Evolutionary conservation across 371 early-diverging fungal species (phyloP).

Genomic region (Rhizopus delemar): DNA sequence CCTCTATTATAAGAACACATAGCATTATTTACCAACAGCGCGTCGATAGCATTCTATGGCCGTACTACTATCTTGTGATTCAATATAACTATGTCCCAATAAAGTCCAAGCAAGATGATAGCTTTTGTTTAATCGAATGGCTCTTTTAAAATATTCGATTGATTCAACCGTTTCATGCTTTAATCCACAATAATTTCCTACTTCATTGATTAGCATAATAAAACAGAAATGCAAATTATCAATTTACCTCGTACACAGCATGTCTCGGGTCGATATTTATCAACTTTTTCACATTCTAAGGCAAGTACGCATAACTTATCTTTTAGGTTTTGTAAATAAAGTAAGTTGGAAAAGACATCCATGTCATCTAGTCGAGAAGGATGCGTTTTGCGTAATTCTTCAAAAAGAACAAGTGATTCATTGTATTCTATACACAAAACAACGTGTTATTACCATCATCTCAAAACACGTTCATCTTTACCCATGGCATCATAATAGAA

Average conservation of each 20-base stretch:
- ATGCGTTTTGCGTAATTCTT: constrained; percentile 63
- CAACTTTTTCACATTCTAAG: constrained; percentile 68
- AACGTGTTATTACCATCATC: background rate
- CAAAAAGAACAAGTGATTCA: constrained; percentile 70
- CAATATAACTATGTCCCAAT: constrained; percentile 95
- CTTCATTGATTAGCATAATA: background rate
- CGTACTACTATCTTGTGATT: constrained; percentile 82
- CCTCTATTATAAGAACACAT: background rate
- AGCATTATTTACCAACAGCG: constrained; percentile 62
- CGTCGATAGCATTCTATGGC: constrained; percentile 90
- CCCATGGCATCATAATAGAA: constrained; percentile 43
- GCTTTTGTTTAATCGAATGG: constrained; percentile 75
- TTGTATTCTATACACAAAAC: constrained; percentile 58
- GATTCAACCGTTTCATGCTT: constrained; percentile 83
- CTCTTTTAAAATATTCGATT: constrained; percentile 82
- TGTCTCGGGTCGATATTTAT: constrained; percentile 88
- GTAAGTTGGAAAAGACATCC: constrained; percentile 88
- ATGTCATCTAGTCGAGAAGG: constrained; percentile 82
- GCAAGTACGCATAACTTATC: constrained; percentile 81
- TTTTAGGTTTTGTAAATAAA: constrained; percentile 77
- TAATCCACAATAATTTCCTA: constrained; percentile 88
- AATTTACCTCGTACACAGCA: constrained; percentile 75
- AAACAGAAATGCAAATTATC: background rate
- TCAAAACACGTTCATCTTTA: constrained; percentile 10
- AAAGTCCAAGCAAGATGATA: constrained; percentile 89